phyloP scores from a whole-genome alignment of 169 alveolate species.

The Plasmodium coatneyi region DNA sequence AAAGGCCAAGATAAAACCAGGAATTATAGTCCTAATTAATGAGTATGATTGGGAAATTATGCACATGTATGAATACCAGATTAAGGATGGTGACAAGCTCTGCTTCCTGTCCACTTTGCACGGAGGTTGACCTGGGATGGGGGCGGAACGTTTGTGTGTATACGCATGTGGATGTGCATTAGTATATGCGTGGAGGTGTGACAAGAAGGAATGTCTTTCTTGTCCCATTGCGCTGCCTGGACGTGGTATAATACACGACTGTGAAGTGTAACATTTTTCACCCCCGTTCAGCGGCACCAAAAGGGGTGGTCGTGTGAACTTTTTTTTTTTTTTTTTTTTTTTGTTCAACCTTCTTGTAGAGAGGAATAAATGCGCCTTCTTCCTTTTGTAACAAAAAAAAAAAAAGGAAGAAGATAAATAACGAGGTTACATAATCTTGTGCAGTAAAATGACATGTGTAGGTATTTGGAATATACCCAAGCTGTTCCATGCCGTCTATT shows the following conservation, averaged over 20 bases:
- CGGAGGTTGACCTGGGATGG: slow-evolving; percentile 90
- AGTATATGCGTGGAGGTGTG: not conserved
- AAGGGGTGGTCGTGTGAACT: not conserved
- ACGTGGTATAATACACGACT: not conserved
- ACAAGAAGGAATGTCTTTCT: not conserved
- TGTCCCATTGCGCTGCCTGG: not conserved
- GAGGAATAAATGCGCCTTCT: not conserved
- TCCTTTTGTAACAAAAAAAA: not conserved
- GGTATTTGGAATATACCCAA: not conserved
- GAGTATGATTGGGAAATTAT: slow-evolving; percentile 96
- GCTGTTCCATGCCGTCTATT: not conserved
- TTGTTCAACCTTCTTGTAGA: not conserved
- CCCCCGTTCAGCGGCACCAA: not conserved
- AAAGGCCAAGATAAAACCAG: slow-evolving; percentile 87
- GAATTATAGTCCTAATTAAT: slow-evolving; percentile 94
- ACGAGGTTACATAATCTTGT: not conserved
- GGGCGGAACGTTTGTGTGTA: not conserved
- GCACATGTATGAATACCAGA: slow-evolving; percentile 87
- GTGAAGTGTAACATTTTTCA: not conserved
- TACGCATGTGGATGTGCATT: not conserved
- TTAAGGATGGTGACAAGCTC: slow-evolving; percentile 87
- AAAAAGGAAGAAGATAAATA: not conserved
- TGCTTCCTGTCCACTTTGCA: slow-evolving; percentile 96
- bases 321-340: not conserved
- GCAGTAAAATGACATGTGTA: not conserved